phyloP scores from a whole-genome alignment of 345 rosid genomes.

The Aurinia saxatilis region DNA sequence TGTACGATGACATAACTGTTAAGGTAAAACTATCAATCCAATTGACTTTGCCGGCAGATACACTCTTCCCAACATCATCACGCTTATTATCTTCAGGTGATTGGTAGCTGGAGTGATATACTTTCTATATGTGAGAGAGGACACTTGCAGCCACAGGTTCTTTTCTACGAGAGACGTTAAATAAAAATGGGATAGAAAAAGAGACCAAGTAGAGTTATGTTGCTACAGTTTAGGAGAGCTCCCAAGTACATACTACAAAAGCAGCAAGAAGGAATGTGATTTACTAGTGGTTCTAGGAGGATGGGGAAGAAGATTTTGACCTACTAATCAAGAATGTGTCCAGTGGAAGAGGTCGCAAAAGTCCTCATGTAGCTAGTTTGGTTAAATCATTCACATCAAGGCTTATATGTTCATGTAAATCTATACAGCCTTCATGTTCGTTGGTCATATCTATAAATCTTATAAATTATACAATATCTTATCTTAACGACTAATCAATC shows the following conservation, averaged over 20 bases:
- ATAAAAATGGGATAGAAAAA: background rate
- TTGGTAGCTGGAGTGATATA: conserved; percentile 86
- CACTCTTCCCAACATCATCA: background rate
- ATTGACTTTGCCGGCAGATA: background rate
- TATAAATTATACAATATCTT: too few relatives aligned
- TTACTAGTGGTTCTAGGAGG: background rate
- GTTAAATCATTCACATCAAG: background rate
- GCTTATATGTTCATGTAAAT: conserved; percentile 16
- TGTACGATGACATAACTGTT: conserved; percentile 95
- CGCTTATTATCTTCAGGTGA: conserved; percentile 43
- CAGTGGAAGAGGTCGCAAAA: background rate
- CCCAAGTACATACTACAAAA: conserved; percentile 24
- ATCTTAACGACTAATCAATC: too few relatives aligned
- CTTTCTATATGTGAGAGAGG: conserved; percentile 76
- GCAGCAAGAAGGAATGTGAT: conserved; percentile 2
- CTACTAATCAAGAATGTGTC: background rate
- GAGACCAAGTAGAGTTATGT: background rate
- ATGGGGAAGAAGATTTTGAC: background rate
- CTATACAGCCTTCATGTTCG: background rate
- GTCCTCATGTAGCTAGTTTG: background rate
- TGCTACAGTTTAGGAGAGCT: conserved; percentile 12
- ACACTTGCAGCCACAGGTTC: conserved; percentile 95
- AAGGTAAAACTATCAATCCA: conserved; percentile 45
- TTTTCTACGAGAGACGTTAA: conserved; percentile 73
- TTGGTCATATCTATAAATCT: too few relatives aligned